Percentiles rank a stretch among this genome's conserved stretches.
Evolutionary conservation across 305 asterid species (phyloP).

Genomic region (Solanum aculeatissimum): DNA sequence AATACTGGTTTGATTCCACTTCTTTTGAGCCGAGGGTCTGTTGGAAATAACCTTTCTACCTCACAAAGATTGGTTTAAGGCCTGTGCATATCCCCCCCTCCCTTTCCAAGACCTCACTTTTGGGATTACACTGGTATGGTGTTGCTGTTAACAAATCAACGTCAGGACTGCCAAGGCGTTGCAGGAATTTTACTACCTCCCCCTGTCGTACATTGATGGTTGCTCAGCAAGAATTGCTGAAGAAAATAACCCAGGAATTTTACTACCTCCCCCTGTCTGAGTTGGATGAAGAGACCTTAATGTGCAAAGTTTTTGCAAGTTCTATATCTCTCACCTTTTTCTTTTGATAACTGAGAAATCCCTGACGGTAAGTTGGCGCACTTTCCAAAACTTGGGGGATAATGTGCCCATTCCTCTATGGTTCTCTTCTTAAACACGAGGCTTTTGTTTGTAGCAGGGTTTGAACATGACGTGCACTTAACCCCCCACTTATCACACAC

Average conservation of each 20-base stretch:
- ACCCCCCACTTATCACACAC: not conserved
- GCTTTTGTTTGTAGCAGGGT: not conserved
- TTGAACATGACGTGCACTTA: not conserved
- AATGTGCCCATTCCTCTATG: not conserved
- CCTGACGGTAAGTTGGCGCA: not conserved
- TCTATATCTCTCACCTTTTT: not conserved
- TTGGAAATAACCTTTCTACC: not conserved
- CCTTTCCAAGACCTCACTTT: not conserved
- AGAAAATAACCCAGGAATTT: not conserved
- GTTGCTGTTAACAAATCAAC: not conserved
- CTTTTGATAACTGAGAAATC: not conserved
- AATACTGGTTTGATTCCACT: not conserved
- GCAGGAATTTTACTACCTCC: not conserved
- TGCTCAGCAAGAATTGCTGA: not conserved
- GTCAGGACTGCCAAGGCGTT: not conserved
- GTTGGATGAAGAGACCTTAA: not conserved
- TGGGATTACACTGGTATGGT: not conserved
- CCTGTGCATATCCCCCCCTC: not conserved
- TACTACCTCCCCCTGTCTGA: too few relatives aligned
- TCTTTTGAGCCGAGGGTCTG: not conserved
- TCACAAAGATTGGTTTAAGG: not conserved
- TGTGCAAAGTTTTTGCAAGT: not conserved
- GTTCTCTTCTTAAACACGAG: not conserved
- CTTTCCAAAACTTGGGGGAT: not conserved
- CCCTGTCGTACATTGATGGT: not conserved